A percentile compares a stretch with the other conserved stretches of the same genome.
Conservation (phyloP, 164 flowering plant genomes). For the Umbellularia californica region DNA sequence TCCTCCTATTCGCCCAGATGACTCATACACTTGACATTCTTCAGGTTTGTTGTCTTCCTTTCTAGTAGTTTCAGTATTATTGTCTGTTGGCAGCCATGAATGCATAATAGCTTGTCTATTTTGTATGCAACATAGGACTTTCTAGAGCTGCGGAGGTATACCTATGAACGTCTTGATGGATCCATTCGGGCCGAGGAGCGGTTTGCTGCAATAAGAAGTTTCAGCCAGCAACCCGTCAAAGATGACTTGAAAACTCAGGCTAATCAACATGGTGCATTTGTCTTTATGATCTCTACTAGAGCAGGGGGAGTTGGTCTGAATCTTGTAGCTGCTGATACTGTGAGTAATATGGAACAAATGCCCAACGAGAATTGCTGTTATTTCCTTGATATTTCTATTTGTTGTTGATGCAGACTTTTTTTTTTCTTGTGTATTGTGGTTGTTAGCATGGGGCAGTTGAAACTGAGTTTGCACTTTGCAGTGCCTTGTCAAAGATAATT, state of each 20-base stretch:
- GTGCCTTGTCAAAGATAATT: no score
- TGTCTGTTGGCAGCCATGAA: not conserved
- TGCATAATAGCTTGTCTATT: not conserved
- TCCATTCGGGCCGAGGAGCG: constrained; percentile 97
- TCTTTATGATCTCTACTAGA: constrained; percentile 89
- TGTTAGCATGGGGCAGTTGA: no score
- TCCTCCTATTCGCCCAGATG: constrained; percentile 94
- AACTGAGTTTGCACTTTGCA: no score
- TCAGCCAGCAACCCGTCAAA: constrained; percentile 39
- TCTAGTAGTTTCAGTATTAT: not conserved
- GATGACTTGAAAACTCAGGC: constrained; percentile 17
- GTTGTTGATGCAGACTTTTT: no score
- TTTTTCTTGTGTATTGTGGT: no score
- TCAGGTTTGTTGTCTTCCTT: constrained; percentile 48
- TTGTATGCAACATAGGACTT: constrained; percentile 43
- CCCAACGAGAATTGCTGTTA: no score
- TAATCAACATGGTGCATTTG: constrained; percentile 51
- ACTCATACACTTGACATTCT: constrained; percentile 90
- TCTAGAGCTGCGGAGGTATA: constrained; percentile 71
- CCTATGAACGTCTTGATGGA: constrained; percentile 98
- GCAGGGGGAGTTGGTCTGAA: constrained; percentile 98
- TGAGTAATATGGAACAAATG: constrained; percentile 29
- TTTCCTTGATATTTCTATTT: no score
- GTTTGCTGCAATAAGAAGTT: constrained; percentile 91
- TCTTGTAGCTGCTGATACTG: constrained; percentile 97